phyloP scores from a whole-genome alignment of 192 early-diverging fungal species.

The Coemansia sp. region DNA sequence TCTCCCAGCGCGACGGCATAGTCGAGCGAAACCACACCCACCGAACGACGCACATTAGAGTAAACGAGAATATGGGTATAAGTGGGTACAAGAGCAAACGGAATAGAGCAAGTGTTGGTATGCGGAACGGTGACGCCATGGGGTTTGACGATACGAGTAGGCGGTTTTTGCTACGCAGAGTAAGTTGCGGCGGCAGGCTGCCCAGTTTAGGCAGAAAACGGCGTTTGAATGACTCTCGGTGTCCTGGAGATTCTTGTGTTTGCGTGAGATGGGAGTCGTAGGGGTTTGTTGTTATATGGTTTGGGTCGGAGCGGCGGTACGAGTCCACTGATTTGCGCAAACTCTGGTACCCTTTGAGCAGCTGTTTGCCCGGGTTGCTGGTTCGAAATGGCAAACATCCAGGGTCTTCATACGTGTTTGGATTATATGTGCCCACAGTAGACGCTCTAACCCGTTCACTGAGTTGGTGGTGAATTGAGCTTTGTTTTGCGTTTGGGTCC shows the following conservation, averaged over 20 bases:
- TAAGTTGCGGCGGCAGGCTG: conserved; percentile 20
- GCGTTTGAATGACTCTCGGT: neutral
- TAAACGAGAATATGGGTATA: conserved; percentile 50
- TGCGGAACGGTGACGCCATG: conserved; percentile 30
- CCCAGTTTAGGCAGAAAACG: conserved; percentile 18
- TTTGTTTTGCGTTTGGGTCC: neutral
- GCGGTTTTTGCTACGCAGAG: conserved; percentile 22
- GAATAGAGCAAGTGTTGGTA: conserved; percentile 40
- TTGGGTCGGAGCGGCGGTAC: neutral
- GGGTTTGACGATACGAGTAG: conserved; percentile 12
- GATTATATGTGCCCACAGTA: neutral
- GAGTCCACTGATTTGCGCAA: neutral
- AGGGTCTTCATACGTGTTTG: neutral
- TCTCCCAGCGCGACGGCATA: conserved; percentile 47
- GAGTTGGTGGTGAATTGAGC: neutral
- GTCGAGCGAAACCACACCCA: conserved; percentile 51
- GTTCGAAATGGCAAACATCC: neutral
- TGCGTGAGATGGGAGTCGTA: neutral
- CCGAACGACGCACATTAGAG: conserved; percentile 48
- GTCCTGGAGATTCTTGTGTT: too few species aligned
- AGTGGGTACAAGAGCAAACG: conserved; percentile 49
- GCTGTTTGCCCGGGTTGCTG: neutral
- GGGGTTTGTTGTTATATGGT: neutral
- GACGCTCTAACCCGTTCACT: neutral
- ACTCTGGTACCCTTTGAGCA: neutral